phyloP scores from a whole-genome alignment of 768 basidiomycete genomes.

The Macrolepiota fuliginosa region DNA sequence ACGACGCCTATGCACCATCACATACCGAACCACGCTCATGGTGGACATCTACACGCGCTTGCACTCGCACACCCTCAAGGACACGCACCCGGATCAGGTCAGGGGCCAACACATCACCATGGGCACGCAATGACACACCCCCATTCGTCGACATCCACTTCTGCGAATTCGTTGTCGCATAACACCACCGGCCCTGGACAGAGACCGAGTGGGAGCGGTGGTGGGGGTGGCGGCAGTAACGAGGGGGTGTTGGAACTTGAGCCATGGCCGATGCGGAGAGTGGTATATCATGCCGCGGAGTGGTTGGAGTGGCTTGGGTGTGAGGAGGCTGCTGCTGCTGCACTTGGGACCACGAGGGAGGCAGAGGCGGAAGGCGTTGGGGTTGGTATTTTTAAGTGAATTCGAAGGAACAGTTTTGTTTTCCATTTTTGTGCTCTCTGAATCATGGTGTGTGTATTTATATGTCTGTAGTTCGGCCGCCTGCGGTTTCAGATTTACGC shows the following conservation, averaged over 20 bases:
- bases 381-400: slow-evolving; percentile 6
- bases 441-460: no score
- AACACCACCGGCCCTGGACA: background rate
- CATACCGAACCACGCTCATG: slow-evolving; percentile 10
- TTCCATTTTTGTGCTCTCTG: no score
- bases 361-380: slow-evolving; percentile 11
- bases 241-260: slow-evolving; percentile 37
- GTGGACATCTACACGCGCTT: slow-evolving; percentile 8
- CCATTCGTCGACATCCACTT: background rate
- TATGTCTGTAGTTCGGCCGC: no score
- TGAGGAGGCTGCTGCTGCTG: slow-evolving; percentile 41
- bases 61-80: slow-evolving; percentile 4
- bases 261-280: slow-evolving; percentile 55
- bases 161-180: background rate
- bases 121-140: background rate
- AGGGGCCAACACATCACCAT: background rate
- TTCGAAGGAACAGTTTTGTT: no score
- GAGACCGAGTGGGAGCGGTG: slow-evolving; percentile 21
- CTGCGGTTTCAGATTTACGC: no score
- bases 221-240: slow-evolving; percentile 24
- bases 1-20: slow-evolving; percentile 1
- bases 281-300: slow-evolving; percentile 49
- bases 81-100: background rate
- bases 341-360: slow-evolving; percentile 10
- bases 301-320: slow-evolving; percentile 69